phyloP scores from a whole-genome alignment of 495 filamentous ascomycete species.

The Collariella sp. region DNA sequence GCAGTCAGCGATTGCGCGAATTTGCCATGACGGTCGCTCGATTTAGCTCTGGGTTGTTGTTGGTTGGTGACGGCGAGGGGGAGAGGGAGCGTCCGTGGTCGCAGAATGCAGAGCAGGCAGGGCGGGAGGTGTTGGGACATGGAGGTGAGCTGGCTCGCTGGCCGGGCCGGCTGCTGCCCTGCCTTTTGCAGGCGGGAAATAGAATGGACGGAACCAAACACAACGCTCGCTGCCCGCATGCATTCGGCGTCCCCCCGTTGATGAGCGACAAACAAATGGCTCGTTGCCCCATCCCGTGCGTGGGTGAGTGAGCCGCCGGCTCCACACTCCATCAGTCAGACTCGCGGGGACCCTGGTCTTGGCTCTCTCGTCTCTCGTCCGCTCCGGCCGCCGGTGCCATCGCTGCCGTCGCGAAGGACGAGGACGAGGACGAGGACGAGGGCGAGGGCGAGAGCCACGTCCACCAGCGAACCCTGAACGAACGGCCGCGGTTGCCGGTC shows the following conservation, averaged over 20 bases:
- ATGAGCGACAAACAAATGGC: constrained; percentile 16
- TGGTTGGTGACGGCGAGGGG: neutral
- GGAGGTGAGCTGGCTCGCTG: too few relatives aligned
- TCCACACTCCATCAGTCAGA: constrained; percentile 11
- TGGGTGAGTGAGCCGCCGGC: constrained; percentile 9
- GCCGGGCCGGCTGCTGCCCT: too few relatives aligned
- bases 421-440: constrained; percentile 12
- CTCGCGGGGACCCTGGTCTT: constrained; percentile 5
- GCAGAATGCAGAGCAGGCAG: too few relatives aligned
- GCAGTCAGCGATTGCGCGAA: neutral
- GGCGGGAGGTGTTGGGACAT: neutral
- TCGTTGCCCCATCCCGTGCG: constrained; percentile 13
- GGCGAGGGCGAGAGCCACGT: constrained; percentile 1
- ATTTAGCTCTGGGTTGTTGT: neutral
- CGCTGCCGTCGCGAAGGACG: constrained; percentile 15
- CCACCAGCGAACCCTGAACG: too few relatives aligned
- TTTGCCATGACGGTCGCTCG: neutral
- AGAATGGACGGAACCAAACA: too few relatives aligned
- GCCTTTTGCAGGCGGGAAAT: too few relatives aligned
- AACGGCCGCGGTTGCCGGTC: neutral
- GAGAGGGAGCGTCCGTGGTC: too few relatives aligned
- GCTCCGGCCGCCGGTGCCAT: neutral
- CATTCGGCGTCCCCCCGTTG: neutral
- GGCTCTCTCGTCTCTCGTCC: neutral
- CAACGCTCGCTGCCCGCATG: constrained; percentile 2